Evolutionary conservation across 495 filamentous ascomycete species (phyloP).

Genomic region (Sordaria brevicollis): DNA sequence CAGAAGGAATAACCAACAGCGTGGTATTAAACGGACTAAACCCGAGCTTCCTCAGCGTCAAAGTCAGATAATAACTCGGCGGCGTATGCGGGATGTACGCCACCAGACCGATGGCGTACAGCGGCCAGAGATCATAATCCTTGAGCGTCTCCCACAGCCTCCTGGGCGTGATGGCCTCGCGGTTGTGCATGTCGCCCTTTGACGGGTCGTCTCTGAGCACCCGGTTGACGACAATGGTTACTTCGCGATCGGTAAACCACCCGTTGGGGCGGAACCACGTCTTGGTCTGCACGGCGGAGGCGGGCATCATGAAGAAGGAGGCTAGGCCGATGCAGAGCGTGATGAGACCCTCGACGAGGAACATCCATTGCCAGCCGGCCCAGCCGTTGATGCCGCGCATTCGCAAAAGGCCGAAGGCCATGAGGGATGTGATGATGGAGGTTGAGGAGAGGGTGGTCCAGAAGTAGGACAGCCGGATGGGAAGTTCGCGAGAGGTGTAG

Average conservation of each 20-base stretch:
- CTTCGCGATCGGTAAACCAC: constrained; percentile 45
- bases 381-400: constrained; percentile 43
- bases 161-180: constrained; percentile 50
- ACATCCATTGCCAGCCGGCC: constrained; percentile 54
- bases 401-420: constrained; percentile 42
- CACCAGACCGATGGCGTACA: constrained; percentile 54
- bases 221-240: constrained; percentile 41
- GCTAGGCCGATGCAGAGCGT: constrained; percentile 40
- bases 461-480: constrained; percentile 47
- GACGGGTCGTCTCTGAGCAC: constrained; percentile 42
- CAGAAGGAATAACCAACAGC: constrained; percentile 55
- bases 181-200: constrained; percentile 48
- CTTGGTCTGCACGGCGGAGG: constrained; percentile 43
- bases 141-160: constrained; percentile 48
- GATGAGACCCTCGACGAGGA: constrained; percentile 41
- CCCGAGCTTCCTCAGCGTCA: constrained; percentile 48
- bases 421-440: constrained; percentile 39
- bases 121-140: constrained; percentile 67
- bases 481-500: constrained; percentile 57
- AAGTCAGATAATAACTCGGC: constrained; percentile 50
- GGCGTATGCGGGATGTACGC: constrained; percentile 49
- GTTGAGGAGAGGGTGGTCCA: constrained; percentile 45
- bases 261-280: constrained; percentile 35
- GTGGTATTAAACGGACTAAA: constrained; percentile 62
- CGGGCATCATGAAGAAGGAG: constrained; percentile 47